Base-by-base conservation (phyloP, 2,329 filamentous ascomycete genomes). In the Penicillium glabrum region DNA sequence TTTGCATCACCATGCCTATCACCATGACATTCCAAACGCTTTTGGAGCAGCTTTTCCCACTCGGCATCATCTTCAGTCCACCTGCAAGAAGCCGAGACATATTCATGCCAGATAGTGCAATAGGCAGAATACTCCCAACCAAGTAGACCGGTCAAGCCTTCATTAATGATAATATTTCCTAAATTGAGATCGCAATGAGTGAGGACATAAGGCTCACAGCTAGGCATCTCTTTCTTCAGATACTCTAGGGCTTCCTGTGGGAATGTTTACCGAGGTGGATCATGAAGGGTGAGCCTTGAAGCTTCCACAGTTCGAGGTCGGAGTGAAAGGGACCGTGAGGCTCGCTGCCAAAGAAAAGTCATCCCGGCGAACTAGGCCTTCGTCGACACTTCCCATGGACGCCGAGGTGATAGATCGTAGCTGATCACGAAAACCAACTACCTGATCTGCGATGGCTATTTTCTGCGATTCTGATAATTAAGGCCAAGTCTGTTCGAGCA, bases 41-140 rank as follows among this genome's bases (percentile, higher is more conserved):
- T 54, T 37, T 49, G 56, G 7, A 70, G 58, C 33, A 68, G n/a
- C 26, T 13, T 62, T 33, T 64, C 67, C 66, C 59, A 70, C 35
- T 69, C 63, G 6, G 26, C 26, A 26, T 26, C 24, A 26, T 26
- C 7, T 26, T 26, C 24, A 26, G 24, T 26, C 24, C 24, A 26
- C 8, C 24, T 6, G 5, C 24, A 8, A 26, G 24, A 26, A 26
- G 24, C 24, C 24, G 7, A 26, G 24, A 26, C 24, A 1, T 26
- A 1, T 26, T 26, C 24, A 26, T 26, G 24, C 24, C 24, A 26
- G 24, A 26, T 26, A 26, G 7, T 1, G 24, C 8, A 26, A 26
- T 8, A 26, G 7, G 24, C 7, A 26, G 3, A 26, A 26, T 8
- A 7, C 24, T 26, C 7, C 2, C 24, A 26, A 26, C 2, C 24